Conservation (phyloP, 2,329 filamentous ascomycete genomes). For the Beauveria australis region DNA sequence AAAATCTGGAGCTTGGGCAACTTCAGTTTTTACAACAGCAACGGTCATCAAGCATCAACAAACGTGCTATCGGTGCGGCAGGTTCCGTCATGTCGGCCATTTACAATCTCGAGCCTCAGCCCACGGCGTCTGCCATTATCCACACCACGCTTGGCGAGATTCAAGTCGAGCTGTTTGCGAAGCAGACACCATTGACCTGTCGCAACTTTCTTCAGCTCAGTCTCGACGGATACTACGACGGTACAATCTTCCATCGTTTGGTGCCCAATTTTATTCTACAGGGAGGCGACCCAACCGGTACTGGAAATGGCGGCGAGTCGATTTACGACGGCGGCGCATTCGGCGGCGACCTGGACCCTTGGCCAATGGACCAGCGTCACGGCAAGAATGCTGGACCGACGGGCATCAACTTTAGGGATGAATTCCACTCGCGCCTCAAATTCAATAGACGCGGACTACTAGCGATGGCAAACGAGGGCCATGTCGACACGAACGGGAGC, state of each 20-base stretch:
- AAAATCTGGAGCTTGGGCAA: background rate
- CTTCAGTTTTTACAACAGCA: background rate
- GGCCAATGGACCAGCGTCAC: slow-evolving; percentile 58
- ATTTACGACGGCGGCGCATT: slow-evolving; percentile 83
- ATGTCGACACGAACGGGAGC: slow-evolving; percentile 74
- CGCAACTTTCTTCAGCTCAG: slow-evolving; percentile 95
- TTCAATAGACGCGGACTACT: slow-evolving; percentile 86
- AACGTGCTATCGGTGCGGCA: background rate
- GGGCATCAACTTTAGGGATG: slow-evolving; percentile 64
- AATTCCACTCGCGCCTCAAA: slow-evolving; percentile 85
- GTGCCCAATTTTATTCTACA: slow-evolving; percentile 90
- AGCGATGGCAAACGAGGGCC: slow-evolving; percentile 90
- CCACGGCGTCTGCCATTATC: slow-evolving; percentile 84
- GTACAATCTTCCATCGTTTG: slow-evolving; percentile 88
- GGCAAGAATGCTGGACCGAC: slow-evolving; percentile 51
- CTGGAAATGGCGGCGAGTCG: slow-evolving; percentile 81
- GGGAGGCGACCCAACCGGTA: slow-evolving; percentile 89
- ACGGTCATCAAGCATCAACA: background rate
- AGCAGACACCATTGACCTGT: slow-evolving; percentile 82
- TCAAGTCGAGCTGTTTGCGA: slow-evolving; percentile 86
- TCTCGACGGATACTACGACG: slow-evolving; percentile 90
- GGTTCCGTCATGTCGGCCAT: slow-evolving; percentile 65
- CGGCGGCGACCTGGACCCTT: slow-evolving; percentile 63
- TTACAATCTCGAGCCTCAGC: slow-evolving; percentile 91
- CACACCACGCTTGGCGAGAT: slow-evolving; percentile 87